These are phyloP conservation scores for Emydomyces testavorans DNA, from an alignment of 2,329 filamentous ascomycete genomes.

Conservation along the genomic window DNA sequence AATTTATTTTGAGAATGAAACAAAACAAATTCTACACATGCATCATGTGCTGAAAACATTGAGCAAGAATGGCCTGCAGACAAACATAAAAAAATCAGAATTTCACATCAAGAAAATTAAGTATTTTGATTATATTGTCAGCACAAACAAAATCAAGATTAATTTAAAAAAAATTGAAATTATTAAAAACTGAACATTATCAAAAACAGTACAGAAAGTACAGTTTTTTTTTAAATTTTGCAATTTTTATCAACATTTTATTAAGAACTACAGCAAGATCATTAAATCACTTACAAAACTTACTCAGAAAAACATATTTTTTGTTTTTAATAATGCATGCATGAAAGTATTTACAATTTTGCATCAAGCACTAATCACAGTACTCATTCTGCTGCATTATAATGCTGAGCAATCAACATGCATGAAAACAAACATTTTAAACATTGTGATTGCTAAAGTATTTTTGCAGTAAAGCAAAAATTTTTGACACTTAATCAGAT, in stretches of 20 bases:
- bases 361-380: neutral
- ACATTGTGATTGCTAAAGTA: no score
- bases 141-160: neutral
- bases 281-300: neutral
- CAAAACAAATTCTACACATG: conserved; percentile 1
- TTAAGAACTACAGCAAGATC: neutral
- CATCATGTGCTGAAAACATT: neutral
- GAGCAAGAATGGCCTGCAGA: neutral
- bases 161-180: conserved; percentile 1
- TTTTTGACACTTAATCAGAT: no score
- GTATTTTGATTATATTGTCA: neutral
- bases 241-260: conserved; percentile 5
- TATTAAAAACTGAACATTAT: neutral
- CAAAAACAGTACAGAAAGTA: neutral
- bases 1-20: neutral
- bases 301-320: neutral
- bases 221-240: neutral
- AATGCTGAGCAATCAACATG: neutral
- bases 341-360: neutral
- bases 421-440: no score
- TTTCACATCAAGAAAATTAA: neutral
- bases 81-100: conserved; percentile 1
- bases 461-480: no score
- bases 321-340: neutral
- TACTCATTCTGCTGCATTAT: neutral